Conservation (phyloP, 768 basidiomycete species). For the Suillus alpinus region DNA sequence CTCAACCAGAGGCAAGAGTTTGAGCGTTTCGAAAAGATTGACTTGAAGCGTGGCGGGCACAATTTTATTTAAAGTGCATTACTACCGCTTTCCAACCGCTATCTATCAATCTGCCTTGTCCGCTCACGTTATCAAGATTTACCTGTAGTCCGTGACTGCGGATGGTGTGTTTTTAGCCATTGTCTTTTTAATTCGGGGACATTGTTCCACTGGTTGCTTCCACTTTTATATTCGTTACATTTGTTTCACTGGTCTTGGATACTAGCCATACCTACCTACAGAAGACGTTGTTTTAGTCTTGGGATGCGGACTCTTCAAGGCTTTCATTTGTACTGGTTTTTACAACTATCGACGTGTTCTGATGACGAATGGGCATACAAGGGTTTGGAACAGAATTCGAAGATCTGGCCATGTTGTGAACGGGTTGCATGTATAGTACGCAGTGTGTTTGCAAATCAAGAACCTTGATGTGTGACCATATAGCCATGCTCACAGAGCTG, state of each 20-base stretch:
- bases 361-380: background rate
- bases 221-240: background rate
- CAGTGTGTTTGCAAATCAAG: background rate
- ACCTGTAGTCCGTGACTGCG: background rate
- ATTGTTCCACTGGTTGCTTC: background rate
- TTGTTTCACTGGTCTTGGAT: background rate
- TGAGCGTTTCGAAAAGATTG: constrained; percentile 86
- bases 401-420: background rate
- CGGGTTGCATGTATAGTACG: too few relatives aligned
- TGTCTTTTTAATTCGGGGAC: background rate
- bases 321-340: background rate
- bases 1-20: constrained; percentile 64
- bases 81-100: background rate
- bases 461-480: background rate
- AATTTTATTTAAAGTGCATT: constrained; percentile 70
- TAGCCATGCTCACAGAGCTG: background rate
- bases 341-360: background rate
- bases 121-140: background rate
- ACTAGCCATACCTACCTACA: background rate
- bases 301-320: background rate
- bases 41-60: constrained; percentile 81
- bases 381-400: background rate
- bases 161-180: background rate
- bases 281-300: background rate
- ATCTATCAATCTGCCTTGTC: background rate